These are phyloP conservation scores for Paxillus involutus DNA, from an alignment of 768 basidiomycete genomes.

Conservation along the genomic window DNA sequence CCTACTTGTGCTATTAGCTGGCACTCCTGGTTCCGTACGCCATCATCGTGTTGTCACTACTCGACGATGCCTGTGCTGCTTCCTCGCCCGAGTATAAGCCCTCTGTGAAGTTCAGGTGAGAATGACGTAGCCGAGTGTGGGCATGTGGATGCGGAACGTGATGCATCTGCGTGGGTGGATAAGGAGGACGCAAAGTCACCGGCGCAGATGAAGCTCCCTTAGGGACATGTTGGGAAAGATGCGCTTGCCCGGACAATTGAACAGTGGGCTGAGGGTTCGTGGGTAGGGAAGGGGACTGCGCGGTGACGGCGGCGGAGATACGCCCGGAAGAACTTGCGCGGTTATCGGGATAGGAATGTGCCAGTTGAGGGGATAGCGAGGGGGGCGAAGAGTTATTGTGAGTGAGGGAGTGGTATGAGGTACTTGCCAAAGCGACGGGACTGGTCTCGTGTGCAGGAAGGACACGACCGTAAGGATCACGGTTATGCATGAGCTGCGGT, in stretches of 20 bases:
- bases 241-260: slow-evolving; percentile 12
- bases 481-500: slow-evolving; percentile 16
- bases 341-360: slow-evolving; percentile 19
- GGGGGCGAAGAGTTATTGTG: slow-evolving; percentile 26
- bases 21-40: slow-evolving; percentile 42
- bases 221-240: slow-evolving; percentile 23
- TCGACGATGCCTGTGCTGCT: slow-evolving; percentile 22
- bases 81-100: slow-evolving; percentile 34
- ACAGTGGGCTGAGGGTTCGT: slow-evolving; percentile 21
- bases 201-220: slow-evolving; percentile 36
- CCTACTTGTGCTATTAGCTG: slow-evolving; percentile 10
- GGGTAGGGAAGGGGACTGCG: slow-evolving; percentile 23
- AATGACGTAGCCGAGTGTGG: slow-evolving; percentile 71
- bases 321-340: slow-evolving; percentile 13
- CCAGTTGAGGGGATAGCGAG: slow-evolving; percentile 16
- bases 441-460: slow-evolving; percentile 16
- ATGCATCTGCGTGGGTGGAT: slow-evolving; percentile 64
- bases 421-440: slow-evolving; percentile 8
- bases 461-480: slow-evolving; percentile 8
- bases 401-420: slow-evolving; percentile 16
- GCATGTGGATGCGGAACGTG: slow-evolving; percentile 81
- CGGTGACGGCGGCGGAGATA: slow-evolving; percentile 16
- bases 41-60: slow-evolving; percentile 46
- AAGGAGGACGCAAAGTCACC: slow-evolving; percentile 58
- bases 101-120: slow-evolving; percentile 47